These are phyloP conservation scores for Arthroderma uncinatum DNA, from an alignment of 2,329 filamentous ascomycete genomes.

Conservation along the genomic window DNA sequence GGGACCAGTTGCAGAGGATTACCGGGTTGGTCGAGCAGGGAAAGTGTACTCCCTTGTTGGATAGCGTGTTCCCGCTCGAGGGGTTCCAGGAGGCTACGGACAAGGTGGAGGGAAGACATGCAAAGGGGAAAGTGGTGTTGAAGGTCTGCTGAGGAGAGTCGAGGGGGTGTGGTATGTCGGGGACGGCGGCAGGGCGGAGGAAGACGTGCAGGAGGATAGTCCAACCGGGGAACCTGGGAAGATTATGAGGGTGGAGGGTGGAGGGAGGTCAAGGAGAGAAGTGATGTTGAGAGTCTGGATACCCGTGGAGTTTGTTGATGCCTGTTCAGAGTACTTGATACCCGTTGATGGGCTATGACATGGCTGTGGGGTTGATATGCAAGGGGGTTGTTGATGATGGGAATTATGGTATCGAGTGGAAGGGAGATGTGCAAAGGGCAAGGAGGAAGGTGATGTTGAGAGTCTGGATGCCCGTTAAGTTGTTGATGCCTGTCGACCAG, in stretches of 20 bases:
- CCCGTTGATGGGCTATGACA: too few species aligned
- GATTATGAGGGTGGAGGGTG: background rate
- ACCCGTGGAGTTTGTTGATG: too few species aligned
- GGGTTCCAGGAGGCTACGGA: constrained; percentile 32
- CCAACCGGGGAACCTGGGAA: too few species aligned
- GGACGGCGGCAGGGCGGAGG: background rate
- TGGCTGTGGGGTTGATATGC: too few species aligned
- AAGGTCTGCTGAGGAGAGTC: background rate
- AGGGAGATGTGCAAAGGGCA: too few species aligned
- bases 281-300: too few species aligned
- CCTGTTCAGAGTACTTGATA: too few species aligned
- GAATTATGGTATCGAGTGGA: too few species aligned
- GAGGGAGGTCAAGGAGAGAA: background rate
- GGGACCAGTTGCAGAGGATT: constrained; percentile 29
- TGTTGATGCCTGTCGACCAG: too few species aligned
- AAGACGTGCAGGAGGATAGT: background rate
- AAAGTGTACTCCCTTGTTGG: constrained; percentile 28
- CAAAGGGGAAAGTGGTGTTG: constrained; percentile 36
- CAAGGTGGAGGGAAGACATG: constrained; percentile 30
- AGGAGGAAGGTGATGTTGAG: too few species aligned
- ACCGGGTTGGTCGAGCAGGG: constrained; percentile 31
- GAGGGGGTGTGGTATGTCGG: background rate
- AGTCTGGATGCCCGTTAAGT: too few species aligned
- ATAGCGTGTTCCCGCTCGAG: constrained; percentile 34
- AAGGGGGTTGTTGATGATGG: too few species aligned